These are phyloP conservation scores for Fusarium sp. DNA, from an alignment of 2,329 filamentous ascomycete species.

Conservation along the genomic window DNA sequence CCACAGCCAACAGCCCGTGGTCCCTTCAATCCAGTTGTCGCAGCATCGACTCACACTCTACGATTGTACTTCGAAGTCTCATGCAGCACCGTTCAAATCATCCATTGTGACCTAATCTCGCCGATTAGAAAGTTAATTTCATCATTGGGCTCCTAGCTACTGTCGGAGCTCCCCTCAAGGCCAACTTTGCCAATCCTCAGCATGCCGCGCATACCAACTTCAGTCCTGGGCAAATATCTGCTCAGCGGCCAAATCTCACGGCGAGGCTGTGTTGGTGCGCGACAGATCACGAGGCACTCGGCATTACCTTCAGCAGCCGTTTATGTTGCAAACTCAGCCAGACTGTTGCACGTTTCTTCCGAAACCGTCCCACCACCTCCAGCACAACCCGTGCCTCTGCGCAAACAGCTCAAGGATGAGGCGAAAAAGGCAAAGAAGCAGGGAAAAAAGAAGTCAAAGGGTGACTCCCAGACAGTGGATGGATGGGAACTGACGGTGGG, in stretches of 20 bases:
- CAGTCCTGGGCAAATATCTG: constrained; percentile 60
- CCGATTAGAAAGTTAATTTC: background rate
- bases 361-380: constrained; percentile 32
- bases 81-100: background rate
- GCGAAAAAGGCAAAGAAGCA: constrained; percentile 77
- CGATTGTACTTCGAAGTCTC: background rate
- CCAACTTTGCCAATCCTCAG: background rate
- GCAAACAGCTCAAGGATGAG: constrained; percentile 79
- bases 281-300: constrained; percentile 26
- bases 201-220: constrained; percentile 58
- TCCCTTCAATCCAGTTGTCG: constrained; percentile 3
- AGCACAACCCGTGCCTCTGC: constrained; percentile 61
- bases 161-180: background rate
- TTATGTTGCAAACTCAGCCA: constrained; percentile 24
- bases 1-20: background rate
- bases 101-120: background rate
- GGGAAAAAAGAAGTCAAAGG: constrained; percentile 59
- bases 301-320: constrained; percentile 17
- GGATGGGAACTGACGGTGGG: constrained; percentile 96
- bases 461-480: constrained; percentile 61
- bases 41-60: background rate
- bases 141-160: background rate
- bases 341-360: constrained; percentile 47
- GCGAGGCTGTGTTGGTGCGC: constrained; percentile 52
- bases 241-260: constrained; percentile 57